Evolutionary conservation across 495 filamentous ascomycete species (phyloP).

Genomic region (Aspergillus haitiensis): DNA sequence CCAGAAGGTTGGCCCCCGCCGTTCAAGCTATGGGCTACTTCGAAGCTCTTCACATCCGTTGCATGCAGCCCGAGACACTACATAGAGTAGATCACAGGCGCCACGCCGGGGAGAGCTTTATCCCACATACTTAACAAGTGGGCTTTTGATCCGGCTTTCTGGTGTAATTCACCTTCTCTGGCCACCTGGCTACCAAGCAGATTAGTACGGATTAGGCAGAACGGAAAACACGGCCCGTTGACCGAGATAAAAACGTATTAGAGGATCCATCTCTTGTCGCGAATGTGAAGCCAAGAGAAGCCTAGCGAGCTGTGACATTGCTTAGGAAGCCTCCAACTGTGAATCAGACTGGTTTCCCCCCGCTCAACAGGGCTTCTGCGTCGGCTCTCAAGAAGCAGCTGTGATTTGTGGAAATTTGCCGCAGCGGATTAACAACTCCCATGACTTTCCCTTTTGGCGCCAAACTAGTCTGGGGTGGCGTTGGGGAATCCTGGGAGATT

Average conservation of each 20-base stretch:
- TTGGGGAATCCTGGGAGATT: constrained; percentile 2
- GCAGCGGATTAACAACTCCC: background rate
- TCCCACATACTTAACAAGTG: too few relatives aligned
- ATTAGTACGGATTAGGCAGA: background rate
- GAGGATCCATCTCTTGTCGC: background rate
- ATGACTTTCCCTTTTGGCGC: background rate
- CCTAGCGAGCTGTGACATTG: background rate
- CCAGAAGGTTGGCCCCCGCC: too few relatives aligned
- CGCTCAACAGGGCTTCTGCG: background rate
- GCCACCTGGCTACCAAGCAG: background rate
- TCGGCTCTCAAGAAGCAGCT: background rate
- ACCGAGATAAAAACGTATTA: constrained; percentile 9
- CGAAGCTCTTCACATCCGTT: too few relatives aligned
- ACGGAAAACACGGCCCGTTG: constrained; percentile 16
- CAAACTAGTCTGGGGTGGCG: background rate
- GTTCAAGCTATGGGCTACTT: too few relatives aligned
- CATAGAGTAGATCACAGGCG: too few relatives aligned
- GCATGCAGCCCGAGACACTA: too few relatives aligned
- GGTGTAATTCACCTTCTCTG: too few relatives aligned
- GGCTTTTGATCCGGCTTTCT: too few relatives aligned
- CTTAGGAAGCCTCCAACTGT: background rate
- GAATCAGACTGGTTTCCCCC: background rate
- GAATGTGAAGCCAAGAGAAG: background rate
- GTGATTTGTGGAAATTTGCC: constrained; percentile 16
- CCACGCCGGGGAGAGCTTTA: too few relatives aligned